Base-by-base conservation (phyloP, 306 rosid genomes). In the Pyrus betulifolia region DNA sequence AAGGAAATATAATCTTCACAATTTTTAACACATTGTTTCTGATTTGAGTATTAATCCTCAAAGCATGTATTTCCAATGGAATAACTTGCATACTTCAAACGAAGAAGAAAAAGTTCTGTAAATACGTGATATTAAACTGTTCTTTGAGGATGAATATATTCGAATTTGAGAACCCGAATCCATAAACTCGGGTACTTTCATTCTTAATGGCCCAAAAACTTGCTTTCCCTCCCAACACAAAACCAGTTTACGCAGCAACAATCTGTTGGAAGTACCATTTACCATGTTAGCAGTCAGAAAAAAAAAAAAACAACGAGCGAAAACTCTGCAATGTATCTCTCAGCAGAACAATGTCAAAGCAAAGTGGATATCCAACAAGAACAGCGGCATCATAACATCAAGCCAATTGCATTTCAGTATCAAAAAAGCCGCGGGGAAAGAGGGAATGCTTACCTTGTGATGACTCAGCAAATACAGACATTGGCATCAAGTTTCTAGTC, bases 381-480 rank as follows among this genome's bases (percentile, higher is more conserved):
- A 67, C 8, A 8, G 30, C 66, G 21, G 45, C 46, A 70, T 35
- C 70, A 35, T 8, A 33, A 66, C n/a, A 4, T 35, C 27, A 35
- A 66, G 73, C 15, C 18, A 52, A 58, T 57, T 23, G 63, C 58
- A 61, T 52, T 72, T 72, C 63, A 55, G 74, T 19, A 70, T 46
- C 27, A 12, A 21, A 49, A 64, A 60, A 35, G 14, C 63, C 71
- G 69, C 5, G 17, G 40, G 69, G 33, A 42, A 58, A 22, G 69
- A 28, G 42, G 51, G 51, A 45, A 55, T 74, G 55, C 77, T 73
- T 80, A 91, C 96, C 98, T 93, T 87, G 89, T 21, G 79, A 52
- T 28, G 96, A 86, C 82, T 93, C 93, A 1, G 97, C 91, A 85
- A 93, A 87, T 65, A 93, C 91, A 70, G 93, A 81, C 96, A 90